These are phyloP conservation scores for Rhizophlyctis rosea DNA, from an alignment of 192 early-diverging fungal species.

Conservation along the genomic window DNA sequence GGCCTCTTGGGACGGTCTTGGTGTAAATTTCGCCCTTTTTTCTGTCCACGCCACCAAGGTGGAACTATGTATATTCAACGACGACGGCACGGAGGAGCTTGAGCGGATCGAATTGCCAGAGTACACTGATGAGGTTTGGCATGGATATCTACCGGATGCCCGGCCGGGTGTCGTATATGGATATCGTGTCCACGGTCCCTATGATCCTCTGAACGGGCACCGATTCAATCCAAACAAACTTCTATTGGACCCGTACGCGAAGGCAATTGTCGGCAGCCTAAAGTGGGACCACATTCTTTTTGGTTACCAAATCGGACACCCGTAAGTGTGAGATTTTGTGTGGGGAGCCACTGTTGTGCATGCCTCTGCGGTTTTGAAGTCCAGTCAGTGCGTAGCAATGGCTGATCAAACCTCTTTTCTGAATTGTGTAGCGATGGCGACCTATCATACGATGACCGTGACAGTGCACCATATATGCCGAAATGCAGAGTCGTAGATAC, in stretches of 20 bases:
- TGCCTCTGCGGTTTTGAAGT: too few species aligned
- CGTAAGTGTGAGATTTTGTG: not conserved
- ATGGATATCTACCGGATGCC: conserved; percentile 26
- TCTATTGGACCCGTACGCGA: conserved; percentile 22
- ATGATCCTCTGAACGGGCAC: conserved; percentile 24
- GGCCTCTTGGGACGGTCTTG: conserved; percentile 28
- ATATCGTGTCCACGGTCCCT: conserved; percentile 24
- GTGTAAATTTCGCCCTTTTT: conserved; percentile 27
- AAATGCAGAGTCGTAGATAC: conserved; percentile 25
- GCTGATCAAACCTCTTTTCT: not conserved
- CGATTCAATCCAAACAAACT: conserved; percentile 27
- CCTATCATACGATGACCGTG: conserved; percentile 20
- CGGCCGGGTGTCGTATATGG: conserved; percentile 23
- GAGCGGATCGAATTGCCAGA: conserved; percentile 26
- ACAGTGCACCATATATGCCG: conserved; percentile 23
- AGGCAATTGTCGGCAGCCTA: conserved; percentile 20
- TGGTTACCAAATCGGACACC: conserved; percentile 18
- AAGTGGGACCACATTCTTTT: conserved; percentile 26
- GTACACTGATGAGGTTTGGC: conserved; percentile 28
- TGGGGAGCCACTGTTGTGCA: too few species aligned
- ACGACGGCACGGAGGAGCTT: conserved; percentile 15
- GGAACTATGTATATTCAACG: conserved; percentile 20
- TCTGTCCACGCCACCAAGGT: conserved; percentile 30
- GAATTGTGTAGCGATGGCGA: conserved; percentile 1
- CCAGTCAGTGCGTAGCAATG: too few species aligned